Conservation (phyloP, 148 eudicot species). For the Rhododendron henanense region DNA sequence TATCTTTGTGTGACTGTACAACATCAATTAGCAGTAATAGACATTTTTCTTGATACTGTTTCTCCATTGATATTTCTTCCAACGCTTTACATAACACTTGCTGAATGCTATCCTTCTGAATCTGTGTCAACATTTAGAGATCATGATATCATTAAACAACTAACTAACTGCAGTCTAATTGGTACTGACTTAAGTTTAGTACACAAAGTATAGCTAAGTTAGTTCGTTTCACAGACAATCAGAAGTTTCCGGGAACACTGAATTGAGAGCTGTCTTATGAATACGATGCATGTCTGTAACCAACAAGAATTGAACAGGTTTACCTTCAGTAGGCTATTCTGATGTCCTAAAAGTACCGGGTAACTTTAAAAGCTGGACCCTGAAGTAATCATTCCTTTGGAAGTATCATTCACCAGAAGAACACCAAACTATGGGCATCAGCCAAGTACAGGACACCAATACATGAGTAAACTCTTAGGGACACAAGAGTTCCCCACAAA, state of each 20-base stretch:
- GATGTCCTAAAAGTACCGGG: neutral
- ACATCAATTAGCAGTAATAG: constrained; percentile 53
- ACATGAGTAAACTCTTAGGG: neutral
- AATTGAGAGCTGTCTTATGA: neutral
- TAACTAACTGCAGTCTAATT: neutral
- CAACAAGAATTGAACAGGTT: neutral
- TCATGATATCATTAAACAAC: neutral
- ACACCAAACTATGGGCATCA: neutral
- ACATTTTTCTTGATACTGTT: constrained; percentile 73
- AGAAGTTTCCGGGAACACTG: neutral
- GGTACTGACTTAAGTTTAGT: neutral
- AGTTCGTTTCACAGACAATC: neutral
- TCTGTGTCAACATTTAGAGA: constrained; percentile 32
- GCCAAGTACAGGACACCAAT: neutral
- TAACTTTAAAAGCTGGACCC: neutral
- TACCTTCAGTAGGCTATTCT: neutral
- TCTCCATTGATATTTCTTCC: constrained; percentile 69
- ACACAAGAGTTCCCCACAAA: neutral
- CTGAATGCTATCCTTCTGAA: constrained; percentile 51
- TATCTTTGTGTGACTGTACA: constrained; percentile 42
- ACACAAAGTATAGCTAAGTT: neutral
- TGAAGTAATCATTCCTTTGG: neutral
- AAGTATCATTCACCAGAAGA: neutral
- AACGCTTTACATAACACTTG: constrained; percentile 61
- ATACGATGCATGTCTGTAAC: neutral